Base-by-base conservation (phyloP, 2,329 filamentous ascomycete genomes). In the Leptoxyphium fumago region DNA sequence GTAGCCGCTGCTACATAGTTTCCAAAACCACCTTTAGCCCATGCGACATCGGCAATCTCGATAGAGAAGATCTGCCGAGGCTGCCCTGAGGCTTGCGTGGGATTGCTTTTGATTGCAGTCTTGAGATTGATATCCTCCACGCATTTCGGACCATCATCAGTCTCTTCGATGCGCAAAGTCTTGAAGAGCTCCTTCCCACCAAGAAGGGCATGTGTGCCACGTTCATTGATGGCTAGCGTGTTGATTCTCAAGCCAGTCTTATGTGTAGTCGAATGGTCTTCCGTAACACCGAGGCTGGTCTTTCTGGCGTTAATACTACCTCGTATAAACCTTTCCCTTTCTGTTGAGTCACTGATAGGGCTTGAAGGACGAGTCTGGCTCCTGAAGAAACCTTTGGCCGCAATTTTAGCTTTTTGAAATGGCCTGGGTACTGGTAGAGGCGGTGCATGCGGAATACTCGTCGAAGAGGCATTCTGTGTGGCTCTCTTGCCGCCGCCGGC, bases 151-250 rank as follows among this genome's bases (percentile, higher is more conserved):
- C 32, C 32, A 15, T 36, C 32, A 47, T 71, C 67, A 45, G 74
- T 71, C 39, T 72, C 66, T 41, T 60, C 57, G 43, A 80, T 70
- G 42, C 70, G 71, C 48, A 81, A 70, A 2, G 77, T 80, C 60
- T 79, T 79, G 53, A 81, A 70, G 45, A 81, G 79, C 51, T 80
- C 75, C 50, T 75, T 75, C 43, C 77, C 77, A 38, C 75, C 77
- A 50, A 81, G 69, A 44, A 81, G 68, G 43, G 76, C 77, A 65
- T 79, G 77, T 46, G 75, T 79, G 46, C 71, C 68, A 45, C 72
- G 67, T 36, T 76, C 74, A 48, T 78, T 80, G 60, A 78, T 74
- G 58, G 80, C 76, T 43, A 81, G 64, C 32, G 77, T 73, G 38
- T 72, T 64, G 53, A 81, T 79, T 48, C 76, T 71, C 43, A 80